Evolutionary conservation across 805 yeast species (phyloP).

Genomic region (Yamadazyma ubonensis): DNA sequence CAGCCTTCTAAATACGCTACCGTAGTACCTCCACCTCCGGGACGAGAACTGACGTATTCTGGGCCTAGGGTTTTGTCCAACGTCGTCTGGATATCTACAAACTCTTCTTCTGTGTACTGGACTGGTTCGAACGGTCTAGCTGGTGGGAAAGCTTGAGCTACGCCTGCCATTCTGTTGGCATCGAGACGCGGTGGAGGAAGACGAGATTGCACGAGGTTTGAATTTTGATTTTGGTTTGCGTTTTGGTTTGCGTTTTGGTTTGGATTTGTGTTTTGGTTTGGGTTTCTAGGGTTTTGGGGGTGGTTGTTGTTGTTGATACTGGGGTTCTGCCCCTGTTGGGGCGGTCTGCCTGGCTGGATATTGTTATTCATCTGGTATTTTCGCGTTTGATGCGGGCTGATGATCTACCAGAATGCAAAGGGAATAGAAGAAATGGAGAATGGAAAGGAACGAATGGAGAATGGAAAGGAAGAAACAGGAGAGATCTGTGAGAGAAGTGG

Average conservation of each 20-base stretch:
- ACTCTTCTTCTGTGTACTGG: conserved; percentile 31
- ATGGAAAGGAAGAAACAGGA: too few relatives aligned
- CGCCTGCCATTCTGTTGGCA: conserved; percentile 9
- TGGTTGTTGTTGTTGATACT: neutral
- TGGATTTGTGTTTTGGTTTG: neutral
- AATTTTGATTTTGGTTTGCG: conserved; percentile 3
- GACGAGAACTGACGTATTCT: conserved; percentile 70
- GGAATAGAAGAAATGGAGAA: neutral
- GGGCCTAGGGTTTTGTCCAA: conserved; percentile 59
- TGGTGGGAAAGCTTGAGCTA: conserved; percentile 10
- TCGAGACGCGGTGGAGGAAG: conserved; percentile 8
- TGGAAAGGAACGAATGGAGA: neutral
- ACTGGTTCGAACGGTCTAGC: conserved; percentile 19
- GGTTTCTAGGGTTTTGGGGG: neutral
- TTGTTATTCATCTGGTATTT: neutral
- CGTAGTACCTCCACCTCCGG: conserved; percentile 69
- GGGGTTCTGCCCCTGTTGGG: neutral
- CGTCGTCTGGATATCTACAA: conserved; percentile 31
- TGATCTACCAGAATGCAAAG: too few relatives aligned
- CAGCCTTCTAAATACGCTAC: conserved; percentile 82
- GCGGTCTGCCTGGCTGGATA: too few relatives aligned
- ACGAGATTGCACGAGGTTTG: conserved; percentile 1
- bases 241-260: neutral
- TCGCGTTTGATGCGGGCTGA: neutral
- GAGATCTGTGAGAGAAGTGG: too few relatives aligned